Evolutionary conservation across 805 yeast species (phyloP), one percentile per base, ranked within the genome.

Genomic region (Brettanomyces bruxellensis): DNA sequence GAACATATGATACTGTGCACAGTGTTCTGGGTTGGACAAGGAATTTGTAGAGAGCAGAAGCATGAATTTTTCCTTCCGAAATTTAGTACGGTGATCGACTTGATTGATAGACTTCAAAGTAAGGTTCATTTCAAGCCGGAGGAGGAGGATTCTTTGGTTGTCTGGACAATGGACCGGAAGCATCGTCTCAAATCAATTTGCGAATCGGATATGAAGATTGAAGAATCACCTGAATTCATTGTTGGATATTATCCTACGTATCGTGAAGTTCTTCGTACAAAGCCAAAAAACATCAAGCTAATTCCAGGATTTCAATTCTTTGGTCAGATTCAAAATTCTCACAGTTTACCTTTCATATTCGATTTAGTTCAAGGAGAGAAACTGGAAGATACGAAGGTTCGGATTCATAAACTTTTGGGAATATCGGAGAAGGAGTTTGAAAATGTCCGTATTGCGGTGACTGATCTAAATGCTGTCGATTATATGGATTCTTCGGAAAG

Each of bases 321-420:
- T 61, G 86, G 83, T 54, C 85, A 81, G 38, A 70, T 82, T 25
- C 73, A 70, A 40, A 70, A 70, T 51, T 66, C 72, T 38, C 98
- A 90, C 62, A 90, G 96, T n/a, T 71, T 83, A 43, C 95, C 97
- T 4, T 90, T 90, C 59, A 67, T 85, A 8, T 86, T 90, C 59
- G 75, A 78, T n/a, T 64, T 86, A 5, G 71, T 77, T 42, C 81
- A 86, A 7, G 78, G 72, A 12, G 99, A 93, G 61, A 64, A 67
- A 40, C 76, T 86, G 41, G 58, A 62, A 3, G 79, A 75, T 11
- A 83, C 95, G 2, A 79, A 73, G 55, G 71, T 66, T 14, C 75
- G 98, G 50, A 67, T 93, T 50, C 83, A 83, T 57, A 71, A 70
- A 50, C 74, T 75, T 44, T 66, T 90, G 50, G 95, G 96, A 0